Base-by-base conservation (phyloP, 176 grass and related monocot species). In the Oryza officinalis region DNA sequence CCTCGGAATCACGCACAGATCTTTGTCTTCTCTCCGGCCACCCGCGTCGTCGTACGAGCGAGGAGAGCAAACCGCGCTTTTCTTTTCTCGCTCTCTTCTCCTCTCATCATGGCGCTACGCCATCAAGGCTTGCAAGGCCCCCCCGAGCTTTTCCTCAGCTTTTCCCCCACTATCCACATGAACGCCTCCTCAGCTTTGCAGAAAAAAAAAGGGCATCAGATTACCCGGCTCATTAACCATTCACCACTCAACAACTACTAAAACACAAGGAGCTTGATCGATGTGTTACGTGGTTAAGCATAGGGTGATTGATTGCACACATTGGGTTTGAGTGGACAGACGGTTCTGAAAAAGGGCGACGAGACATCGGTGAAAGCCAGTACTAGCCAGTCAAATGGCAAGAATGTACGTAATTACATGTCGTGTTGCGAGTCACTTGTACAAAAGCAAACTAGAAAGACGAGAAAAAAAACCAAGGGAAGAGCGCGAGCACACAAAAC, bases 1-100 rank as follows among this genome's bases (percentile, higher is more conserved):
- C 66, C 41, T 80, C 80, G 80, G 71, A 87, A 93, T 93, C 91
- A 72, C 71, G 85, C 81, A 59, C 81, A 85, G 81, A 93, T 90
- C 88, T 81, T 71, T 93, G 88, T 90, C 91, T 87, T 90, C 71
- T 71, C 79, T 52, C 63, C 64, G 47, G 22, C 71, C 80, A 44
- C 71, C 61, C 32, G 60, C 60, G 72, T 23, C 70, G 84, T 67
- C 76, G 72, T 27, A 68, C 82, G 82, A 31, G 7, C 37, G 35
- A 37, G n/a, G 52, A 71, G 81, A 30, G 25, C 35, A 44, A 44
- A 10, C 54, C 45, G 25, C 41, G 52, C 30, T 47, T 46, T n/a
- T 1, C 32, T 12, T 27, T 18, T 3, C 27, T 9, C 15, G 65
- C 80, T 30, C 46, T 65, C 57, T 2, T 25, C 65, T 33, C 45